phyloP scores from a whole-genome alignment of 2,329 filamentous ascomycete species.

The Byssothecium circinans region DNA sequence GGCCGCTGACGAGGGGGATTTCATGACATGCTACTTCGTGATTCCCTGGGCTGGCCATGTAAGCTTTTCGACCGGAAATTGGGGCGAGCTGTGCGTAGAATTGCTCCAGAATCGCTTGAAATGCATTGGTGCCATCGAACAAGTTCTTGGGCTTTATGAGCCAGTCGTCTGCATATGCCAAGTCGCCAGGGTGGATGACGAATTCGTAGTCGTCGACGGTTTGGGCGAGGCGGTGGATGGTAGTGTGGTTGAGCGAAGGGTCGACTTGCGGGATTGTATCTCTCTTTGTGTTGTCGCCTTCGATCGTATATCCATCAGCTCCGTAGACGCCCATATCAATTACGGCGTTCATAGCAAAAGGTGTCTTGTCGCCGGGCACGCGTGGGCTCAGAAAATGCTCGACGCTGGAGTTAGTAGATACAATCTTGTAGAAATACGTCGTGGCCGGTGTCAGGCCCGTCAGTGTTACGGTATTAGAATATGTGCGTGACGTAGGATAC shows the following conservation, averaged over 20 bases:
- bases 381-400: slow-evolving; percentile 59
- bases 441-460: slow-evolving; percentile 53
- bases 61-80: slow-evolving; percentile 57
- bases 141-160: slow-evolving; percentile 50
- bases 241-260: slow-evolving; percentile 55
- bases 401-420: slow-evolving; percentile 57
- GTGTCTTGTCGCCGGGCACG: slow-evolving; percentile 55
- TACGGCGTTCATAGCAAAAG: slow-evolving; percentile 57
- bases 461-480: slow-evolving; percentile 54
- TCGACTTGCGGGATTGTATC: slow-evolving; percentile 54
- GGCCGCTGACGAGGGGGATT: slow-evolving; percentile 38
- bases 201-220: slow-evolving; percentile 60
- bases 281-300: slow-evolving; percentile 41
- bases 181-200: slow-evolving; percentile 57
- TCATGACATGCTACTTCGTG: slow-evolving; percentile 52
- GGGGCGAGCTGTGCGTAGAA: slow-evolving; percentile 61
- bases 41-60: slow-evolving; percentile 62
- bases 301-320: slow-evolving; percentile 55
- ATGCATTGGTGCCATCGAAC: slow-evolving; percentile 54
- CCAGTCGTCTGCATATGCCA: slow-evolving; percentile 63
- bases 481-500: slow-evolving; percentile 59
- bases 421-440: slow-evolving; percentile 64
- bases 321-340: slow-evolving; percentile 61
- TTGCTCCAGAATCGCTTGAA: slow-evolving; percentile 58
- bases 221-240: slow-evolving; percentile 57